phyloP scores from a whole-genome alignment of 2,329 filamentous ascomycete genomes.

The Cadophora sp. region DNA sequence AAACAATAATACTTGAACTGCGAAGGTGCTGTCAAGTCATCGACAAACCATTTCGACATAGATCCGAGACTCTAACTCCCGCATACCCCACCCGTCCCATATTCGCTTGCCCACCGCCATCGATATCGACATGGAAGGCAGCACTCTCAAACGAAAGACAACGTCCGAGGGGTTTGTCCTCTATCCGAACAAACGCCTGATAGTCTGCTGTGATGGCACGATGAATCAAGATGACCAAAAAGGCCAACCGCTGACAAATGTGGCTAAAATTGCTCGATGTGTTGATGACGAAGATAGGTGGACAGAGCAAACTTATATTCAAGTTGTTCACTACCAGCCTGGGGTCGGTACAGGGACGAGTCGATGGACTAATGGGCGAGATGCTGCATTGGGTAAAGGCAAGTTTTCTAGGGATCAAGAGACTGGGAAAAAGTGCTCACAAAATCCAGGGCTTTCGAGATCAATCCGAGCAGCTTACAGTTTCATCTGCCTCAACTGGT shows the following conservation, averaged over 20 bases:
- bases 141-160: not conserved
- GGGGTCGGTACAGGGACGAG: slow-evolving; percentile 62
- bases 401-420: not conserved
- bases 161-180: not conserved
- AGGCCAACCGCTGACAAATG: slow-evolving; percentile 22
- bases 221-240: slow-evolving; percentile 7
- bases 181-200: slow-evolving; percentile 19
- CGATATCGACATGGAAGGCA: not conserved
- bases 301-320: slow-evolving; percentile 35
- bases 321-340: slow-evolving; percentile 64
- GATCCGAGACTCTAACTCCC: not conserved
- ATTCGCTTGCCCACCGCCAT: not conserved
- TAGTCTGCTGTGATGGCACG: slow-evolving; percentile 30
- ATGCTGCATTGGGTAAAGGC: slow-evolving; percentile 47
- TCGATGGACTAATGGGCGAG: slow-evolving; percentile 52
- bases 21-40: not conserved
- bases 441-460: slow-evolving; percentile 49
- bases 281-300: slow-evolving; percentile 40
- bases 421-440: slow-evolving; percentile 47
- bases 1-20: not conserved
- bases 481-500: slow-evolving; percentile 48
- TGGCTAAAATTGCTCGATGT: slow-evolving; percentile 24
- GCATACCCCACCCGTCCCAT: not conserved
- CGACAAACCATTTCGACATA: not conserved
- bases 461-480: slow-evolving; percentile 53